phyloP scores from a whole-genome alignment of 352 stramenopile species.

The Phytopythium boreale region DNA sequence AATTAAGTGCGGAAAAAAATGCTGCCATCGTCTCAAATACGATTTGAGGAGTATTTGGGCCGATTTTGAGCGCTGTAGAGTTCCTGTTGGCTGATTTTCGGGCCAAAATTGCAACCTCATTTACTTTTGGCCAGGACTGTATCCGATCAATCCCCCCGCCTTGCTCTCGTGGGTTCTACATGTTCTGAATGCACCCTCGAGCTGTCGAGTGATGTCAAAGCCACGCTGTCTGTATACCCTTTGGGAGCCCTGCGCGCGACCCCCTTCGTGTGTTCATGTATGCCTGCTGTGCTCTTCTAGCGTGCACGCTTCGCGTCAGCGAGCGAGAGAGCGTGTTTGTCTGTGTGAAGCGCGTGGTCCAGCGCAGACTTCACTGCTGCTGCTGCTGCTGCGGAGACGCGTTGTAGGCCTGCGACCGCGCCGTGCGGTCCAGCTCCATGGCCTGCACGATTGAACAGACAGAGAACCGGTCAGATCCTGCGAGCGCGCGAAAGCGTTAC shows the following conservation, averaged over 20 bases:
- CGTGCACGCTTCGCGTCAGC: too few species aligned
- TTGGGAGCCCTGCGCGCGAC: constrained; percentile 20
- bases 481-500: constrained; percentile 9
- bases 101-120: too few species aligned
- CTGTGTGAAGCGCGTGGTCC: neutral
- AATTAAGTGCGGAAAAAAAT: too few species aligned
- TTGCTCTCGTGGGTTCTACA: too few species aligned
- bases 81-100: too few species aligned
- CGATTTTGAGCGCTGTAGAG: too few species aligned
- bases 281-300: neutral
- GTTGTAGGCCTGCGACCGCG: constrained; percentile 4
- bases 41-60: too few species aligned
- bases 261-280: neutral
- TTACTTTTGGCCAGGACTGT: too few species aligned
- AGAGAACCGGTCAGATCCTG: neutral
- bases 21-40: too few species aligned
- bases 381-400: constrained; percentile 4
- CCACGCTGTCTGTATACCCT: constrained; percentile 34
- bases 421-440: constrained; percentile 62
- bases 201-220: constrained; percentile 42
- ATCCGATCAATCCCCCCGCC: too few species aligned
- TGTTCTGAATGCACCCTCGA: neutral
- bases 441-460: constrained; percentile 21
- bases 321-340: neutral
- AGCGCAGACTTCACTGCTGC: neutral